Base-by-base conservation (phyloP, 2,329 filamentous ascomycete species). In the Gaeumannomyces sp. region DNA sequence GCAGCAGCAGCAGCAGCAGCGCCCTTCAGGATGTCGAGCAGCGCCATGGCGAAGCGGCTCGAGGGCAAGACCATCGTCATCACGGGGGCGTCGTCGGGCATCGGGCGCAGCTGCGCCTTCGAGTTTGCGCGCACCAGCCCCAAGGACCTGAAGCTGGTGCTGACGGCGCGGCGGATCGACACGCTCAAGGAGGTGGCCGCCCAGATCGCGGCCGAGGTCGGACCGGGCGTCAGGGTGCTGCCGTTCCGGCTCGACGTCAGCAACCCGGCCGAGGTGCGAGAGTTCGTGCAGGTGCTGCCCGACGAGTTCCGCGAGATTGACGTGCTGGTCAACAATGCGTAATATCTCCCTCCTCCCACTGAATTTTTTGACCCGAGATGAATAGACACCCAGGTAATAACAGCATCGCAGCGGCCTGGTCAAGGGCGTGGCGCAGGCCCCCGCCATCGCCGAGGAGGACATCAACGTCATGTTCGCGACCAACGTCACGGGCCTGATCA, bases 251-350 rank as follows among this genome's bases (percentile, higher is more conserved):
- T 98, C 64, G 95, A 99, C 75, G 89, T 99, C 64, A 93, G 90
- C 80, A 89, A 90, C 66, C 82, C 91, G 0, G 85, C 88, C 3
- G 88, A 95, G 73, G 84, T 98, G 4, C 82, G 83, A 63, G 79
- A 78, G 57, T 94, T 98, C 73, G 88, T 97, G 16, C 79, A 77
- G 1, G 84, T 81, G 57, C 77, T 98, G 71, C 93, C 94, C 0
- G 85, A 87, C 67, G 93, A 93, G 73, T 98, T 92, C 80, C 87
- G 85, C 75, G 87, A 92, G 31, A 90, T 98, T 69, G 86, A 98
- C 75, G 84, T 98, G 3, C 79, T 99, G 66, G 92, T 99, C 31
- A 99, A 99, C 80, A 98, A 98, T 82, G 94, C 94, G 92, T 96
- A 77, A 89, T 81, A 27, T 33, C 61, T 56, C 22, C 45, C 22